Conservation (phyloP, 805 yeast species). For the Myxozyma geophila region DNA sequence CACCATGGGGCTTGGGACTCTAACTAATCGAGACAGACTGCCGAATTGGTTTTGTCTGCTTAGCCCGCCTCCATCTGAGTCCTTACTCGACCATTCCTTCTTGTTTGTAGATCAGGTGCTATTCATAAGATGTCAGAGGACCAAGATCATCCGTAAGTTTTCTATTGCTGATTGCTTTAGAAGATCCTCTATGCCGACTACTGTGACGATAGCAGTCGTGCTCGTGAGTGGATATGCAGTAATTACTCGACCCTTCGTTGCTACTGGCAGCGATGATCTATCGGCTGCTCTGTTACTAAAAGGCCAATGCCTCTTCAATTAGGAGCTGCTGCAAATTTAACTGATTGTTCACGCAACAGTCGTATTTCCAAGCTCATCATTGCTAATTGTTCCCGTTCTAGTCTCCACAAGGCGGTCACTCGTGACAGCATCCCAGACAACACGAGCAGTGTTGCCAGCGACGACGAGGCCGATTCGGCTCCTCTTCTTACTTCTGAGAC, state of each 20-base stretch:
- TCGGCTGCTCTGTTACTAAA: neutral
- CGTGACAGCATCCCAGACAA: constrained; percentile 27
- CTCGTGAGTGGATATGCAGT: neutral
- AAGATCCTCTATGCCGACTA: too few species aligned
- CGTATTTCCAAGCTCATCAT: neutral
- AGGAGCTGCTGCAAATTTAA: neutral
- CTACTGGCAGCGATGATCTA: neutral
- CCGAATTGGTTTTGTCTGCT: neutral
- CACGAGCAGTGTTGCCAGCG: constrained; percentile 31
- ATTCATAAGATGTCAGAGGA: constrained; percentile 3
- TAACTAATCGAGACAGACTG: too few species aligned
- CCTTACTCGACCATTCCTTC: neutral
- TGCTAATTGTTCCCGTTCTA: neutral
- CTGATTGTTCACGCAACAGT: neutral
- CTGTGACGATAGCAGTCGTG: too few species aligned
- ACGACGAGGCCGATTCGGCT: constrained; percentile 33
- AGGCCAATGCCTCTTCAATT: neutral
- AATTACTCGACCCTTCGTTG: neutral
- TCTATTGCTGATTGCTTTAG: neutral
- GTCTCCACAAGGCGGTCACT: constrained; percentile 12
- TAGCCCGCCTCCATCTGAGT: neutral
- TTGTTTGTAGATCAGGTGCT: neutral
- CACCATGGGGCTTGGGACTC: too few species aligned
- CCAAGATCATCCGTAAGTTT: constrained; percentile 16
- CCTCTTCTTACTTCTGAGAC: constrained; percentile 31